Conservation (phyloP, 108 stramenopile genomes). For the Conticribra weissflogii region DNA sequence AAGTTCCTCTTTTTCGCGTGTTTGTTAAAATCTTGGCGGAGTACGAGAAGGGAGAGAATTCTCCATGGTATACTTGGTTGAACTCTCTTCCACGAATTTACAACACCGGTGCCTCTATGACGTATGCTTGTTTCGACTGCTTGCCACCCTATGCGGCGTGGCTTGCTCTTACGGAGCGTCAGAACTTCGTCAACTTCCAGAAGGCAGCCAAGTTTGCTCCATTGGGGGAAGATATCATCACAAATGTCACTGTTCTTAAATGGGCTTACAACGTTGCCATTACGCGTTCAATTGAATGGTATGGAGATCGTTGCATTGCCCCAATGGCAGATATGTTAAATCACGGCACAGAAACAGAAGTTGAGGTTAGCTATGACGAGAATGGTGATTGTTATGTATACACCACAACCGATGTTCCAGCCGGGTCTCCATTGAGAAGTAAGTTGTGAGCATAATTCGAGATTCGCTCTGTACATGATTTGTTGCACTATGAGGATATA, state of each 20-base stretch:
- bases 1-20: slow-evolving; percentile 45
- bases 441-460: too few relatives aligned
- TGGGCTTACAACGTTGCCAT: slow-evolving; percentile 70
- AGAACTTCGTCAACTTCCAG: slow-evolving; percentile 54
- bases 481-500: too few relatives aligned
- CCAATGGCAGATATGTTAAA: slow-evolving; percentile 74
- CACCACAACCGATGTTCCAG: slow-evolving; percentile 52
- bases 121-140: slow-evolving; percentile 52
- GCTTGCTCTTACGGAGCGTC: slow-evolving; percentile 43
- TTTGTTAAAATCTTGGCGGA: slow-evolving; percentile 47
- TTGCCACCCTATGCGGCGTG: slow-evolving; percentile 51
- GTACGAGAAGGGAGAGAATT: slow-evolving; percentile 41
- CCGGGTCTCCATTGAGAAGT: slow-evolving; percentile 57
- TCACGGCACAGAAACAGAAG: slow-evolving; percentile 62
- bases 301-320: slow-evolving; percentile 51
- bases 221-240: slow-evolving; percentile 42
- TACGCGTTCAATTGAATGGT: slow-evolving; percentile 49
- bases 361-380: slow-evolving; percentile 57
- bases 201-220: slow-evolving; percentile 35
- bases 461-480: too few relatives aligned
- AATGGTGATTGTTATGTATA: slow-evolving; percentile 57
- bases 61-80: slow-evolving; percentile 43
- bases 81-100: slow-evolving; percentile 51
- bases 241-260: slow-evolving; percentile 51
- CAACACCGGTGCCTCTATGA: slow-evolving; percentile 53